Conservation (phyloP, 2,329 filamentous ascomycete species). For the Fusarium sp. region DNA sequence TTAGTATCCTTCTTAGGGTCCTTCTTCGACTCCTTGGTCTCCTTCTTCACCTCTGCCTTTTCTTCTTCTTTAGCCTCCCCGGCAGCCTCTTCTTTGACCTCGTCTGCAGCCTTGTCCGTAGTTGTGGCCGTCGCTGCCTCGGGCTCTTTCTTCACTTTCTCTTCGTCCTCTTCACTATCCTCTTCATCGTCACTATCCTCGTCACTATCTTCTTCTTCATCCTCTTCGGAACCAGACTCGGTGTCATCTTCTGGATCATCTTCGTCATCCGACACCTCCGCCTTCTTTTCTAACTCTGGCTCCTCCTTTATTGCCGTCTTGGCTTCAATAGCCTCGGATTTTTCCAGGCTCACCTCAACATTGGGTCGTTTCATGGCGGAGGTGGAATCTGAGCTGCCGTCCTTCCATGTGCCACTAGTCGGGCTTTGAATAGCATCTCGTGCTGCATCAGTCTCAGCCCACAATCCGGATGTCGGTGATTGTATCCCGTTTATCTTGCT, state of each 20-base stretch:
- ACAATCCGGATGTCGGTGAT: conserved; percentile 59
- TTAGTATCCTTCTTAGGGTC: background rate
- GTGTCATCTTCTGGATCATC: conserved; percentile 34
- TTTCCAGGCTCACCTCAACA: conserved; percentile 51
- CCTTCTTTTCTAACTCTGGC: conserved; percentile 50
- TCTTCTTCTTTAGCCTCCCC: background rate
- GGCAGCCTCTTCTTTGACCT: conserved; percentile 13
- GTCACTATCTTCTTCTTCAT: conserved; percentile 36
- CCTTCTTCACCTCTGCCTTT: background rate
- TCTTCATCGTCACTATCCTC: conserved; percentile 33
- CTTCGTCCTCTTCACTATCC: conserved; percentile 38
- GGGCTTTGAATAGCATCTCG: conserved; percentile 56
- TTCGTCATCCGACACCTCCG: conserved; percentile 44
- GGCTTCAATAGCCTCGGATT: conserved; percentile 53
- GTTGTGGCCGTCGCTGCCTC: conserved; percentile 1
- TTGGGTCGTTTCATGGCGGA: conserved; percentile 7
- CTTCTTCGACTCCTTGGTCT: conserved; percentile 1
- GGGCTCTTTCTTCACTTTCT: conserved; percentile 31
- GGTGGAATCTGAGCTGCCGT: conserved; percentile 32
- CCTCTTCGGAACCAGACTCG: conserved; percentile 18
- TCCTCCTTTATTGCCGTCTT: conserved; percentile 55
- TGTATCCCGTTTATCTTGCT: conserved; percentile 52
- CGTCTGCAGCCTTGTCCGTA: conserved; percentile 24
- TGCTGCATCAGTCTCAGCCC: conserved; percentile 48
- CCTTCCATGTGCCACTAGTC: conserved; percentile 56